Conservation (phyloP, 192 early-diverging fungal genomes). For the Entophlyctis luteolus region DNA sequence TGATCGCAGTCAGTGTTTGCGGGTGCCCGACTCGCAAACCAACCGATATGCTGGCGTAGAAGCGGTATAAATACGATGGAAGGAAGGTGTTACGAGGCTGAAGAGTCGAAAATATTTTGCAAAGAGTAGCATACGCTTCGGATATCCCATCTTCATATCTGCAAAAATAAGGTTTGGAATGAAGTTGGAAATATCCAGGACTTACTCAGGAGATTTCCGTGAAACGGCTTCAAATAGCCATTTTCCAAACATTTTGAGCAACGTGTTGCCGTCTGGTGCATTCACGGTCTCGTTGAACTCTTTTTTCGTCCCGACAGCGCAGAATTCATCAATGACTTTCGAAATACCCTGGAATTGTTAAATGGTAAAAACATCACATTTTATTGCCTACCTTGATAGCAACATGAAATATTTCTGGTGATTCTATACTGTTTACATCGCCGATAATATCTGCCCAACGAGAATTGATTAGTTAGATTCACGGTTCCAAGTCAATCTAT, state of each 20-base stretch:
- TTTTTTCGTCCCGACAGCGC: conserved; percentile 28
- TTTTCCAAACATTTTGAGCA: conserved; percentile 77
- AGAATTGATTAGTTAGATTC: too few species aligned
- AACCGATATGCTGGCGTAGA: conserved; percentile 53
- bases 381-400: too few species aligned
- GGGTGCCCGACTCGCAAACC: conserved; percentile 59
- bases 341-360: conserved; percentile 35
- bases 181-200: conserved; percentile 16
- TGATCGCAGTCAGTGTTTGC: conserved; percentile 60
- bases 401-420: conserved; percentile 40
- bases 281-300: conserved; percentile 2
- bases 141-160: conserved; percentile 60
- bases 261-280: conserved; percentile 62
- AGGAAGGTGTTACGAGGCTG: conserved; percentile 58
- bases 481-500: too few species aligned
- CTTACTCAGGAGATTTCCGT: conserved; percentile 30
- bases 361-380: conserved; percentile 16
- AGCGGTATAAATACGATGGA: conserved; percentile 65
- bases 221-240: conserved; percentile 71
- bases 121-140: conserved; percentile 67
- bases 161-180: conserved; percentile 13
- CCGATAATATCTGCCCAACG: conserved; percentile 45
- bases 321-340: conserved; percentile 40
- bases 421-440: conserved; percentile 38
- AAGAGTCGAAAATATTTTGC: conserved; percentile 69